A percentile compares a stretch with the other conserved stretches of the same genome.
These are phyloP conservation scores for Suillus tomentosus DNA, from an alignment of 768 basidiomycete species.

Conservation along the genomic window DNA sequence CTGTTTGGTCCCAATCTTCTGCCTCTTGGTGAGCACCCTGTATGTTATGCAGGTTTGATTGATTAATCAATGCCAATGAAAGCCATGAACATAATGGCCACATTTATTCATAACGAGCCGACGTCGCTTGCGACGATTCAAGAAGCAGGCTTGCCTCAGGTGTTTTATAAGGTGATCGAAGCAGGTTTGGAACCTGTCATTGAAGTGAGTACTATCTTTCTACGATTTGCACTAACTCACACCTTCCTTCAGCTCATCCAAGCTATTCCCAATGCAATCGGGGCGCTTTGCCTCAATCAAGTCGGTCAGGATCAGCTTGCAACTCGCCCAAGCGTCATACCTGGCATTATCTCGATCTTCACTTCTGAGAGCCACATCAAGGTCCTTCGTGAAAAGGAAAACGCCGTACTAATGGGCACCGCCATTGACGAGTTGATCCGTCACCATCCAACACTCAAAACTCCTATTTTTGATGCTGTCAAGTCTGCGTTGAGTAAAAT, in stretches of 20 bases:
- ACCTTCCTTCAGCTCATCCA: slow-evolving; percentile 68
- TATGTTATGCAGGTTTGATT: slow-evolving; percentile 3
- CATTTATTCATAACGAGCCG: slow-evolving; percentile 98
- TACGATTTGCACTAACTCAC: slow-evolving; percentile 4
- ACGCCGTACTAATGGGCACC: slow-evolving; percentile 84
- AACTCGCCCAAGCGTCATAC: slow-evolving; percentile 79
- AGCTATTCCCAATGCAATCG: slow-evolving; percentile 93
- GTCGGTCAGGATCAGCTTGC: slow-evolving; percentile 81
- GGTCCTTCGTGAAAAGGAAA: slow-evolving; percentile 89
- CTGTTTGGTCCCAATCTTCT: slow-evolving; percentile 88
- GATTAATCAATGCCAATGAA: slow-evolving; percentile 16
- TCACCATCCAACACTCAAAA: slow-evolving; percentile 89
- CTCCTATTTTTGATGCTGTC: slow-evolving; percentile 75
- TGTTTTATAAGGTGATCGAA: slow-evolving; percentile 87
- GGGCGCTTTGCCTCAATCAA: slow-evolving; percentile 94
- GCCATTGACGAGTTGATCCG: slow-evolving; percentile 94
- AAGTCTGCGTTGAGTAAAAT: slow-evolving; percentile 71
- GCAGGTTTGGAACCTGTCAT: slow-evolving; percentile 82
- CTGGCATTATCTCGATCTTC: slow-evolving; percentile 83
- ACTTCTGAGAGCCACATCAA: slow-evolving; percentile 83
- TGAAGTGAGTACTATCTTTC: slow-evolving; percentile 54
- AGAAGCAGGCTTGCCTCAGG: slow-evolving; percentile 86
- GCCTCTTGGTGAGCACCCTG: slow-evolving; percentile 64
- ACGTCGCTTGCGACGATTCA: slow-evolving; percentile 92
- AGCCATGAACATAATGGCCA: slow-evolving; percentile 93